These are phyloP conservation scores for Condylostoma magnum DNA, from an alignment of 169 alveolate genomes.

Conservation along the genomic window DNA sequence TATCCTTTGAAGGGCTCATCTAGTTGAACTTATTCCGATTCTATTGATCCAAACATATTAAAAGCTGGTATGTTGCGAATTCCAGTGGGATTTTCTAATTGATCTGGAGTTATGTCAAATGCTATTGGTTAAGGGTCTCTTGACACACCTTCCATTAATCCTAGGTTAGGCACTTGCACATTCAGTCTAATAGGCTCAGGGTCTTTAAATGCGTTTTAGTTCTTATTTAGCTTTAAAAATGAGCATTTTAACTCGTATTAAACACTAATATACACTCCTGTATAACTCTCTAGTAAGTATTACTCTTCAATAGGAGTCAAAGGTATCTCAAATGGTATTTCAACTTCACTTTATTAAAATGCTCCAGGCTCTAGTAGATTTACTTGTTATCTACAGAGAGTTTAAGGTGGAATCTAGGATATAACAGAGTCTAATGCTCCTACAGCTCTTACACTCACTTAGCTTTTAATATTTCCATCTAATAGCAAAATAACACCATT, in stretches of 20 bases:
- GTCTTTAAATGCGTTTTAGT: constrained; percentile 42
- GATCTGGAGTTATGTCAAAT: constrained; percentile 56
- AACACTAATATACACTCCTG: constrained; percentile 57
- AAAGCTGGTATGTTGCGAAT: constrained; percentile 58
- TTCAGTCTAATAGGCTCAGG: constrained; percentile 36
- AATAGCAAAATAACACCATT: neutral
- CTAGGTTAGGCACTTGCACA: constrained; percentile 40
- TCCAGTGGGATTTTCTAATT: constrained; percentile 44
- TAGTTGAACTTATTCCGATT: constrained; percentile 50
- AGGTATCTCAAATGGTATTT: neutral
- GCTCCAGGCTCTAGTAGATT: neutral
- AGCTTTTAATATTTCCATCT: constrained; percentile 23
- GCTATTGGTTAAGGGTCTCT: constrained; percentile 38
- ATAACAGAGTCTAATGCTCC: constrained; percentile 19
- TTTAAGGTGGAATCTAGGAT: constrained; percentile 14
- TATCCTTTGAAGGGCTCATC: constrained; percentile 70
- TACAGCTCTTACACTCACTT: constrained; percentile 1
- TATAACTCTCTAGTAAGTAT: constrained; percentile 46
- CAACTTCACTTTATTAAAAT: neutral
- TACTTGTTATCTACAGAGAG: neutral
- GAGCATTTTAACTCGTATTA: constrained; percentile 47
- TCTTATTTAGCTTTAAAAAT: constrained; percentile 24
- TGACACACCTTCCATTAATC: constrained; percentile 40
- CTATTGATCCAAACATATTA: constrained; percentile 53
- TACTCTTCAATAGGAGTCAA: constrained; percentile 27